These are phyloP conservation scores for Pseudogymnoascus sp. DNA, from an alignment of 2,329 filamentous ascomycete species.

Conservation along the genomic window DNA sequence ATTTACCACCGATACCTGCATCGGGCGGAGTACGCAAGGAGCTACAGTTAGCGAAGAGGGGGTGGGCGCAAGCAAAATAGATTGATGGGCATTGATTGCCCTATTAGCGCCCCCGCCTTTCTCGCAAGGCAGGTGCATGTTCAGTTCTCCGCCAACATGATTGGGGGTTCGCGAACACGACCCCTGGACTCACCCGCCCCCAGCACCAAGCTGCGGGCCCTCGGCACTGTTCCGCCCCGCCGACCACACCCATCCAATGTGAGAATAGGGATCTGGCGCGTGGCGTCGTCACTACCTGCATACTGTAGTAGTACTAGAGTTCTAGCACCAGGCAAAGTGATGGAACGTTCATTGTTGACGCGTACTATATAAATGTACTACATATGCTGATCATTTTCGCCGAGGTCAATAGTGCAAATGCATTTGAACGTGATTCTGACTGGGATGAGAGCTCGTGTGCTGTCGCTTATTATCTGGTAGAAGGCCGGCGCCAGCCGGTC, in stretches of 20 bases:
- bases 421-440: not conserved
- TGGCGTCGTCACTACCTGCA: not conserved
- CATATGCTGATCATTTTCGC: not conserved
- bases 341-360: not conserved
- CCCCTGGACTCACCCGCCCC: not conserved
- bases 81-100: slow-evolving; percentile 27
- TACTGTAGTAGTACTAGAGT: not conserved
- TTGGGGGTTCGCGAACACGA: not conserved
- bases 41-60: not conserved
- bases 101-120: not conserved
- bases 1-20: not conserved
- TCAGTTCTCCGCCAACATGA: not conserved
- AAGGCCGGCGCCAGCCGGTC: not conserved
- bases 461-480: not conserved
- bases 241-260: not conserved
- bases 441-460: not conserved
- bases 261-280: not conserved
- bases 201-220: not conserved
- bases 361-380: not conserved
- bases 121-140: slow-evolving; percentile 5
- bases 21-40: not conserved
- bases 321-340: not conserved
- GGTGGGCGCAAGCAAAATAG: not conserved
- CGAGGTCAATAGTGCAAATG: not conserved
- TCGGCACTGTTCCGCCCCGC: not conserved